Evolutionary conservation across 2,329 filamentous ascomycete genomes (phyloP), one percentile per base, ranked within the genome.

Genomic region (Fusarium setosum): DNA sequence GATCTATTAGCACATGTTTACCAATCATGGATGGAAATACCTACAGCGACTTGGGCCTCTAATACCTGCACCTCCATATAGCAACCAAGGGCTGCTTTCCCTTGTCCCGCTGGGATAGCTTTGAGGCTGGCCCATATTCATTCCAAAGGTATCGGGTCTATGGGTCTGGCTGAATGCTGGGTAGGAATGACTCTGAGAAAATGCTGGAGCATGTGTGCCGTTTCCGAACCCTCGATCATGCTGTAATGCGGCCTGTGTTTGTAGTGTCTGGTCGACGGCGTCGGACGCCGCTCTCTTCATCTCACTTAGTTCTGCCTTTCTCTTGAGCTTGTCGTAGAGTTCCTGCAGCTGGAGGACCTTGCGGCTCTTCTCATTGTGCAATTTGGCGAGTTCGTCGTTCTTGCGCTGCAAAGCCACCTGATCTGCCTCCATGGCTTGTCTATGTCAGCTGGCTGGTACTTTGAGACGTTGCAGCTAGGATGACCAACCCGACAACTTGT

Each of bases 271-370:
- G 34, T 76, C 76, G n/a, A 79, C 73, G 12, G 74, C 76, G 35
- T 86, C 81, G 17, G 82, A 81, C 6, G 86, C 86, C 15, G 85
- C 85, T 61, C 81, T 79, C 64, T 86, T 83, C 26, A 88, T 82
- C 17, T 88, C 83, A 10, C 81, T 81, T 38, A 87, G 74, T 70
- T 88, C 82, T 2, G 82, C 82, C 58, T 82, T 84, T 42, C 84
- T 79, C 70, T 88, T 89, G 44, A 88, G 76, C 61, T 84, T 88
- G 69, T 88, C 85, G 62, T 89, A 89, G 3, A 88, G 78, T 62
- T 88, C 86, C 69, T 93, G 92, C 4, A 88, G 86, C 61, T 93
- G 90, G 6, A 88, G 78, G 4, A 92, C 84, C 58, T 89, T 91
- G 44, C 86, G 88, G 67, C 81, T 88, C 74, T 95, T 96, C 20